These are phyloP conservation scores for Fusarium sp. DNA, from an alignment of 2,329 filamentous ascomycete species.

Conservation along the genomic window DNA sequence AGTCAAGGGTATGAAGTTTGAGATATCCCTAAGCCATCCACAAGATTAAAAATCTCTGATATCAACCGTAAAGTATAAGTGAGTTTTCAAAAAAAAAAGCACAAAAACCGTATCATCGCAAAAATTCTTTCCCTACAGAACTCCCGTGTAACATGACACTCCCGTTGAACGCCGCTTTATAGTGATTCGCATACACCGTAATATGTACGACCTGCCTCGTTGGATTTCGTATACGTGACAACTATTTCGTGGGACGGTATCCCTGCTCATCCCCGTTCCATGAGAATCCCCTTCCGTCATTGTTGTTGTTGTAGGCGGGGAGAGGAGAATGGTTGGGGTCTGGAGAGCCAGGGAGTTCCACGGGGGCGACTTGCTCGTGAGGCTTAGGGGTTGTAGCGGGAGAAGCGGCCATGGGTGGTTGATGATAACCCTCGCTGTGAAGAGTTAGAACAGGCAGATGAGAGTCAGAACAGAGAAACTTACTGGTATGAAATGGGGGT, in stretches of 20 bases:
- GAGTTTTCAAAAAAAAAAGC: not conserved
- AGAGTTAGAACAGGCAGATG: not conserved
- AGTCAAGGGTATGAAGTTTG: not conserved
- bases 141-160: conserved; percentile 19
- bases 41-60: conserved; percentile 13
- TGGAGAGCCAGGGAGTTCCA: conserved; percentile 47
- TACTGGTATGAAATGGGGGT: conserved; percentile 41
- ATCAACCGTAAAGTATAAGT: conserved; percentile 12
- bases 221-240: not conserved
- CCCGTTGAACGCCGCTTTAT: conserved; percentile 16
- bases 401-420: conserved; percentile 24
- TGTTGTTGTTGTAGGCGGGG: conserved; percentile 44
- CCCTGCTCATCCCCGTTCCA: conserved; percentile 44
- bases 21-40: not conserved
- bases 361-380: conserved; percentile 30
- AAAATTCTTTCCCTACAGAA: conserved; percentile 10
- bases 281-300: conserved; percentile 37
- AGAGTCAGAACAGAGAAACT: conserved; percentile 13
- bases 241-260: conserved; percentile 37
- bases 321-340: conserved; percentile 46
- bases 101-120: conserved; percentile 2
- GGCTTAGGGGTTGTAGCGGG: conserved; percentile 30
- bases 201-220: conserved; percentile 12
- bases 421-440: conserved; percentile 20
- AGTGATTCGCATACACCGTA: not conserved